Base-by-base conservation (phyloP, 164 flowering plant species). In the Houttuynia cordata region DNA sequence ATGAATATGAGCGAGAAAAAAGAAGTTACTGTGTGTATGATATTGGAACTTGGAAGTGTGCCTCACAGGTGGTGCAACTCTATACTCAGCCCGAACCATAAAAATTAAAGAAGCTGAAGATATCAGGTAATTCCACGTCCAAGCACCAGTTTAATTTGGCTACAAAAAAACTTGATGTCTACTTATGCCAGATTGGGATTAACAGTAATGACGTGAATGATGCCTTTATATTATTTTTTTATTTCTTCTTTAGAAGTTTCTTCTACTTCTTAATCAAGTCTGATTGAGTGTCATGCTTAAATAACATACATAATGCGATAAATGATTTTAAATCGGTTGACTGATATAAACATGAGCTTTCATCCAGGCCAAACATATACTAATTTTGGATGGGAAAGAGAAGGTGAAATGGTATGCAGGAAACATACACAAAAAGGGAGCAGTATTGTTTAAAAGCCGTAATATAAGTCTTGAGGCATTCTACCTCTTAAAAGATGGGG, bases 51-150 rank as follows among this genome's bases (percentile, higher is more conserved):
- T 51, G 40, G 23, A 37, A 25, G 21, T 20, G 67, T 42, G n/a
- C 52, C 24, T 67, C 58, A 58, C 80, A 90, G 98, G 77, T 75
- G 89, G 86, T 47, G 67, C 92, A 60, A 75, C 75, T 23, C 18
- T 93, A 54, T 86, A 79, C 61, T 75, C 88, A 65, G 99, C 97
- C 0, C 83, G 86, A 51, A 71, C 87, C 15, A 78, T 90, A 62
- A 93, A 83, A 76, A 80, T 93, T 21, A 93, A 86, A 72, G 98
- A 89, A 77, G 90, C 76, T 34, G 97, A 87, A 75, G 87, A 85
- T 51, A 73, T 77, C 64, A 85, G 82, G 98, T 86, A 77, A 59
- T 14, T 59, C 51, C 19, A 54, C 17, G 10, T 61, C 55, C 45
- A 51, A 17, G 56, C 18, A 20, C n/a, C 56, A 18, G 1, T 53